These are phyloP conservation scores for Schoenoplectus tabernaemontani DNA, from an alignment of 202 grass and related monocot species.

Conservation along the genomic window DNA sequence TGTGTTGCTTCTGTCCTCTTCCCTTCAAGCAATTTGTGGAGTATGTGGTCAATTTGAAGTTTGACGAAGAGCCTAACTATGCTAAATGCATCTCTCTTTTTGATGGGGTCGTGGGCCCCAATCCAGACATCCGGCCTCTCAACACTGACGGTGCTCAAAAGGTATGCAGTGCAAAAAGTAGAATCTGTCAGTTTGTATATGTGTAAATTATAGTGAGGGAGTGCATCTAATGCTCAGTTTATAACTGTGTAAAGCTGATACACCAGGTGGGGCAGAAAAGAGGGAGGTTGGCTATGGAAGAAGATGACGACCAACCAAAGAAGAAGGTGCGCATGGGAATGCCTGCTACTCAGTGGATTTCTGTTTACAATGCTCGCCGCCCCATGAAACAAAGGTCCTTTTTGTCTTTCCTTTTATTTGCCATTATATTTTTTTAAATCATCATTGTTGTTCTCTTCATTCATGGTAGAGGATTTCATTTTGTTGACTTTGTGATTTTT, in stretches of 20 bases:
- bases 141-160: conserved; percentile 99
- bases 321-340: conserved; percentile 97
- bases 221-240: conserved; percentile 48
- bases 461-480: no score
- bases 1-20: conserved; percentile 74
- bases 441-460: no score
- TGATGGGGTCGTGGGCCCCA: conserved; percentile 82
- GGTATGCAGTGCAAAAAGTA: conserved; percentile 37
- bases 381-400: conserved; percentile 99
- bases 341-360: conserved; percentile 99
- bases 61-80: conserved; percentile 96
- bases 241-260: conserved; percentile 70
- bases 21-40: conserved; percentile 93
- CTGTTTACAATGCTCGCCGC: conserved; percentile 84
- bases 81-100: conserved; percentile 92
- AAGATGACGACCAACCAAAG: conserved; percentile 89
- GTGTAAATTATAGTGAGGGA: background rate
- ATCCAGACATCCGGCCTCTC: conserved; percentile 93
- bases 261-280: conserved; percentile 95
- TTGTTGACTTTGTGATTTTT: background rate
- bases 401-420: background rate
- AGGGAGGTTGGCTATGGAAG: conserved; percentile 75
- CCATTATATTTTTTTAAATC: background rate
- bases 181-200: conserved; percentile 3
- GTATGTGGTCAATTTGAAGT: conserved; percentile 98